Conservation (phyloP, 169 alveolate genomes). For the Plasmodium chabaudi region DNA sequence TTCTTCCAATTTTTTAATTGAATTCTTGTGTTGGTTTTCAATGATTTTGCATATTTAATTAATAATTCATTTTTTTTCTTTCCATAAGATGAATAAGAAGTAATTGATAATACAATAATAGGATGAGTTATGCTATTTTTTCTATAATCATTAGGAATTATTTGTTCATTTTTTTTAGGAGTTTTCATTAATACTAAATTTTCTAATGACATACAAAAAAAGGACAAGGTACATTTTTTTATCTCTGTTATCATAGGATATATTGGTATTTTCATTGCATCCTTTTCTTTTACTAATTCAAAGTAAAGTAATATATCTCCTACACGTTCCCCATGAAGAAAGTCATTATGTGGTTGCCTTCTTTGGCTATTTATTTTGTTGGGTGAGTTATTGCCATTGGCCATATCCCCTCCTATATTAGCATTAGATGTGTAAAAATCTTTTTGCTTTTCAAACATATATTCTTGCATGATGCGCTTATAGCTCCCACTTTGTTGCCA, state of each 20-base stretch:
- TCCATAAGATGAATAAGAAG: slow-evolving; percentile 74
- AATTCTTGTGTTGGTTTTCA: slow-evolving; percentile 71
- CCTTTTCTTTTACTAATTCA: slow-evolving; percentile 87
- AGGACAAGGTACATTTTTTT: slow-evolving; percentile 81
- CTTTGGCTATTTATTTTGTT: background rate
- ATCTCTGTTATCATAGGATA: slow-evolving; percentile 90
- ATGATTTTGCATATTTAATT: slow-evolving; percentile 78
- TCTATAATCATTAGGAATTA: background rate
- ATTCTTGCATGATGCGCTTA: slow-evolving; percentile 46
- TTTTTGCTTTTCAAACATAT: slow-evolving; percentile 49
- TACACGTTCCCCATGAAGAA: slow-evolving; percentile 70
- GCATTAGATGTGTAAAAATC: slow-evolving; percentile 8
- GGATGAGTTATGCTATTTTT: slow-evolving; percentile 21
- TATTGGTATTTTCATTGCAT: slow-evolving; percentile 87
- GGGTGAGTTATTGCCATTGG: background rate
- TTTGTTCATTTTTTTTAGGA: slow-evolving; percentile 25
- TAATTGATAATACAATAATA: slow-evolving; percentile 69
- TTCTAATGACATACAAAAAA: slow-evolving; percentile 86
- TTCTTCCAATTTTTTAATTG: slow-evolving; percentile 84
- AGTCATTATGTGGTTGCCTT: slow-evolving; percentile 55
- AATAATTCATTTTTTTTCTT: slow-evolving; percentile 74
- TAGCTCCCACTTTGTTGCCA: slow-evolving; percentile 75
- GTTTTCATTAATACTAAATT: slow-evolving; percentile 79
- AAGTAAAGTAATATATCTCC: slow-evolving; percentile 87
- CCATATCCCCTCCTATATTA: background rate